Conservation (phyloP, 208 protist species). For the Leishmania mexicana region DNA sequence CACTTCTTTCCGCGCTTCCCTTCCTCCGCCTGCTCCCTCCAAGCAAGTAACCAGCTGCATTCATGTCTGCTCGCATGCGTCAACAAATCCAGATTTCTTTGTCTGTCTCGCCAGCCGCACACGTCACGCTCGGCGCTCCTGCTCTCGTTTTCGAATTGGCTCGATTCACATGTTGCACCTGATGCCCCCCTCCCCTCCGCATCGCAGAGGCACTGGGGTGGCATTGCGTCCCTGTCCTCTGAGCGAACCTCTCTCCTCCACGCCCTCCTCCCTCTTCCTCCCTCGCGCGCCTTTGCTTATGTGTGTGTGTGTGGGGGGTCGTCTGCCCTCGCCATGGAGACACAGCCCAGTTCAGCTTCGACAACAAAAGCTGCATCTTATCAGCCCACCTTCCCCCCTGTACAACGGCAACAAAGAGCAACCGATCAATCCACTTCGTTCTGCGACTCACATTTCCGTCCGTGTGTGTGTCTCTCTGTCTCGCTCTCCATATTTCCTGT, state of each 20-base stretch:
- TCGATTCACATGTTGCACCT: not conserved
- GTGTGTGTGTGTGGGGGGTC: not conserved
- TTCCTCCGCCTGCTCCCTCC: not conserved
- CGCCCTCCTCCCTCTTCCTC: not conserved
- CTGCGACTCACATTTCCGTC: not conserved
- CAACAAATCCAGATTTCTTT: not conserved
- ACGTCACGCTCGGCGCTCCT: not conserved
- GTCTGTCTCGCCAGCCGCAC: not conserved
- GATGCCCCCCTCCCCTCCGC: not conserved
- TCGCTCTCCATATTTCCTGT: not conserved
- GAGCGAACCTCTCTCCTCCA: not conserved
- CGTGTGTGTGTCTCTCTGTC: not conserved
- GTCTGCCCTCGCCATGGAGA: not conserved
- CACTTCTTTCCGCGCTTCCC: not conserved
- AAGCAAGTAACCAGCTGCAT: not conserved
- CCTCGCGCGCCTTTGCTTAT: not conserved
- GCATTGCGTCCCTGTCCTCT: not conserved
- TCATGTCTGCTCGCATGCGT: not conserved
- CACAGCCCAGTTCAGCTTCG: not conserved
- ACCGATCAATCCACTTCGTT: not conserved
- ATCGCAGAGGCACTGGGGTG: not conserved
- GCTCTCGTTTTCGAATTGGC: not conserved
- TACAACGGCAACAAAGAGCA: not conserved
- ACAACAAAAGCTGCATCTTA: not conserved
- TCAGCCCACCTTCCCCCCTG: not conserved